Evolutionary conservation across 2,329 filamentous ascomycete species (phyloP).

Genomic region (Neofusicoccum sp.): DNA sequence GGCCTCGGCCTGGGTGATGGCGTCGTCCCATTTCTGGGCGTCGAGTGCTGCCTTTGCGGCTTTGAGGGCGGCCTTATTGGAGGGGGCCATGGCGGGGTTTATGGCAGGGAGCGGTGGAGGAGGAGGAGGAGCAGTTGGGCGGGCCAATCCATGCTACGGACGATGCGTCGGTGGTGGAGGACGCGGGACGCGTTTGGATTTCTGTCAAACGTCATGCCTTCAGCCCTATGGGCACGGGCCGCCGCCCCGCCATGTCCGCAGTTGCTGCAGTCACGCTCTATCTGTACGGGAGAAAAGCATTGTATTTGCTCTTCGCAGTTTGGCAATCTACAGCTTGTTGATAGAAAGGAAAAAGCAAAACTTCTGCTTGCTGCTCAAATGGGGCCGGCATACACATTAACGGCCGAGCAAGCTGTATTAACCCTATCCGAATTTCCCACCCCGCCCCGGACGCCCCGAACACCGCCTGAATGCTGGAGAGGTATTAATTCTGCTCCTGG

Average conservation of each 20-base stretch:
- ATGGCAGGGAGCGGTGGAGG: background rate
- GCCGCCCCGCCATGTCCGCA: background rate
- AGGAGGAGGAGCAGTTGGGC: background rate
- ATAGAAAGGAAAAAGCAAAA: no score
- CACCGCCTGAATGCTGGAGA: constrained; percentile 5
- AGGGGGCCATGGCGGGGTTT: constrained; percentile 25
- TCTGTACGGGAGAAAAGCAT: no score
- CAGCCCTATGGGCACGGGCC: constrained; percentile 15
- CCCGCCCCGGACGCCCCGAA: background rate
- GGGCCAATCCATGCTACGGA: background rate
- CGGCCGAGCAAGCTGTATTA: background rate
- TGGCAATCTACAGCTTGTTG: no score
- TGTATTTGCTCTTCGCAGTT: no score
- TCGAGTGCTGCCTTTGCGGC: constrained; percentile 76
- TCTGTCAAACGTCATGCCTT: constrained; percentile 14
- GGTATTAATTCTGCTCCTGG: background rate
- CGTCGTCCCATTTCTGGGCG: constrained; percentile 74
- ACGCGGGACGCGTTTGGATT: constrained; percentile 11
- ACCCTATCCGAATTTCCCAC: background rate
- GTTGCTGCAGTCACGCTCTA: no score
- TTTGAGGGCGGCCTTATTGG: constrained; percentile 73
- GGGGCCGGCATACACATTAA: background rate
- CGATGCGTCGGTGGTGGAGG: background rate
- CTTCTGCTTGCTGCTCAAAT: background rate
- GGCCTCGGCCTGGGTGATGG: constrained; percentile 64